These are phyloP conservation scores for Trichoderma orchidacearum DNA, from an alignment of 495 filamentous ascomycete species.

Conservation along the genomic window DNA sequence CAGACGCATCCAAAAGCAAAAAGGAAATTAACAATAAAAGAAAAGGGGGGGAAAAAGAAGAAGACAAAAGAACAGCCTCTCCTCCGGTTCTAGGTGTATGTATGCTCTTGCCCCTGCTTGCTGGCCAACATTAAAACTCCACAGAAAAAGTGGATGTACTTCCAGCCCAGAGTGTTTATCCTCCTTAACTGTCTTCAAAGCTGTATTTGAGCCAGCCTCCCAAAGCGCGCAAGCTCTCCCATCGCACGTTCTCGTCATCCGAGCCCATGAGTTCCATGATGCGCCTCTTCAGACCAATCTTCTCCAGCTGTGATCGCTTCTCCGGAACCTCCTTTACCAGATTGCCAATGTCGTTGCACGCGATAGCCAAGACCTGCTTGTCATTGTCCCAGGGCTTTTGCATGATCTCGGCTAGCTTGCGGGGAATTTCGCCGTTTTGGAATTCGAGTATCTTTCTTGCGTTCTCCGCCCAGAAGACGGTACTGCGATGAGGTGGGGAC, in stretches of 20 bases:
- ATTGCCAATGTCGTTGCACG: constrained; percentile 83
- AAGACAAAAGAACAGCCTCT: neutral
- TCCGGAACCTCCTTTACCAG: constrained; percentile 87
- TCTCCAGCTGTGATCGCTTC: constrained; percentile 69
- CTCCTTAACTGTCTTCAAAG: constrained; percentile 41
- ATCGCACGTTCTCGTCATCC: constrained; percentile 76
- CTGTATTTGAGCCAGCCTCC: constrained; percentile 90
- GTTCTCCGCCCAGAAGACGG: constrained; percentile 88
- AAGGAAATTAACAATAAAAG: too few relatives aligned
- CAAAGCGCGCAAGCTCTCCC: constrained; percentile 88
- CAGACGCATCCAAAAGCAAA: neutral
- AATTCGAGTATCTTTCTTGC: constrained; percentile 84
- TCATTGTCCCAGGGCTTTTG: constrained; percentile 78
- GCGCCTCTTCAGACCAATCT: constrained; percentile 73
- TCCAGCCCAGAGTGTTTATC: neutral
- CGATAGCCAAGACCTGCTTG: constrained; percentile 91
- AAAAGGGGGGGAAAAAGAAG: neutral
- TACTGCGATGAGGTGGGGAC: constrained; percentile 87
- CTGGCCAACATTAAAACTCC: neutral
- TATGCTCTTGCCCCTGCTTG: neutral
- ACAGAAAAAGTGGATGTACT: neutral
- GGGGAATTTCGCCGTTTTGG: constrained; percentile 62
- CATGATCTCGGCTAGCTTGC: constrained; percentile 79
- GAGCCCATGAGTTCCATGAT: constrained; percentile 96
- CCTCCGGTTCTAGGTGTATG: neutral